Base-by-base conservation (phyloP, 2,329 filamentous ascomycete species). In the Aspergillus hortae region DNA sequence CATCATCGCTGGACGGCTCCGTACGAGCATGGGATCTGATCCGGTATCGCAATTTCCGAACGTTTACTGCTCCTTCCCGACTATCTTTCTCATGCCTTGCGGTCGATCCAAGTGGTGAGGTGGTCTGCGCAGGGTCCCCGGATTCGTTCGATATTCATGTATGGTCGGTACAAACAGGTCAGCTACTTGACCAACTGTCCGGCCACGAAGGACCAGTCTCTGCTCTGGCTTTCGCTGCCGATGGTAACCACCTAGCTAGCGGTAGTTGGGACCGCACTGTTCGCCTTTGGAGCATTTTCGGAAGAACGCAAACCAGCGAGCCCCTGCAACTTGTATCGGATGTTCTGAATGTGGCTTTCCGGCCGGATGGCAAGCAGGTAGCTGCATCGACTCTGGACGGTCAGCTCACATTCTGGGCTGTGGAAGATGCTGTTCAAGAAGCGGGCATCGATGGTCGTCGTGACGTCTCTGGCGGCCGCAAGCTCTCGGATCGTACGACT, bases 121-220 rank as follows among this genome's bases (percentile, higher is more conserved):
- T 99, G 7, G 89, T 99, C 3, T 95, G 92, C 54, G 94, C 94
- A 9, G 94, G 92, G 2, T 97, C 92, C 1, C 80, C 95, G 14
- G 94, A 99, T 69, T 96, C 92, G 4, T 97, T 96, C 60, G 92
- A 97, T 66, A 90, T 99, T 47, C 92, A 99, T 72, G 89, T 99
- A 56, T 99, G 94, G 94, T 96, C 90, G 4, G 95, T 99, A 4
- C 94, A 99, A 68, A 99, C 92, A 0, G 94, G 94, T 2, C 94
- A 99, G 70, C 79, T 99, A 15, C 83, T 99, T 5, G 94, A 99
- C 68, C 88, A 88, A 59, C 78, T 99, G 21, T 83, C 92, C 6
- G 95, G 94, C 1, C 94, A 99, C 61, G 92, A 99, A 74, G 94
- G 92, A 0, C 94, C 94, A 0, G 88, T 99, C 1, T 94, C 91